These are phyloP conservation scores for Ilyonectria robusta DNA, from an alignment of 2,329 filamentous ascomycete genomes.

Conservation along the genomic window DNA sequence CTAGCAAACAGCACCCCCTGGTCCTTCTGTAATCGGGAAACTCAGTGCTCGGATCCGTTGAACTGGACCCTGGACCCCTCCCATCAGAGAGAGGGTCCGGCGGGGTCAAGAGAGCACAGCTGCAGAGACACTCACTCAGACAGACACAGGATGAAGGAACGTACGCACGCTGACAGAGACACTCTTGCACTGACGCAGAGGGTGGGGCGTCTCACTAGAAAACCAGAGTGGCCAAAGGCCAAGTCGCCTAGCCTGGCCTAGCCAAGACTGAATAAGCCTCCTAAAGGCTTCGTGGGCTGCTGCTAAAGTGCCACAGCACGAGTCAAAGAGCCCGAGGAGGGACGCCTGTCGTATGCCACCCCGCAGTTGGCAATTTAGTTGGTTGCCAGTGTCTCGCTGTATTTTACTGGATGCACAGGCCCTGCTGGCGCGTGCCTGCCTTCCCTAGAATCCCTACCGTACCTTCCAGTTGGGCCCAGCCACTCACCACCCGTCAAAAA, in stretches of 20 bases:
- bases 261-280: constrained; percentile 4
- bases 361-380: constrained; percentile 19
- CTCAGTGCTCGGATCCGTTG: constrained; percentile 32
- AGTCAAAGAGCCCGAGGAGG: constrained; percentile 10
- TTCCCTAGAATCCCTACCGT: background rate
- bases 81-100: constrained; percentile 23
- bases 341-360: constrained; percentile 11
- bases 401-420: background rate
- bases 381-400: background rate
- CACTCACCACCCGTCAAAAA: constrained; percentile 5
- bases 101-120: constrained; percentile 3
- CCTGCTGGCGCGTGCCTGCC: constrained; percentile 12
- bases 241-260: background rate
- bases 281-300: background rate
- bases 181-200: background rate
- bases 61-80: constrained; percentile 34
- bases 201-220: background rate
- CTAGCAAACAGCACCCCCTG: constrained; percentile 23
- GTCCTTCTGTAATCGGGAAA: constrained; percentile 32
- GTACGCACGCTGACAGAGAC: constrained; percentile 12
- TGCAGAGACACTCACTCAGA: constrained; percentile 7
- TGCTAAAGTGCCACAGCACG: constrained; percentile 3
- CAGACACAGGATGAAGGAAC: constrained; percentile 7
- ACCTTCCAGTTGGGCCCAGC: constrained; percentile 17
- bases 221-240: background rate